Evolutionary conservation across 2,329 filamentous ascomycete species (phyloP).

Genomic region (Alternaria solani): DNA sequence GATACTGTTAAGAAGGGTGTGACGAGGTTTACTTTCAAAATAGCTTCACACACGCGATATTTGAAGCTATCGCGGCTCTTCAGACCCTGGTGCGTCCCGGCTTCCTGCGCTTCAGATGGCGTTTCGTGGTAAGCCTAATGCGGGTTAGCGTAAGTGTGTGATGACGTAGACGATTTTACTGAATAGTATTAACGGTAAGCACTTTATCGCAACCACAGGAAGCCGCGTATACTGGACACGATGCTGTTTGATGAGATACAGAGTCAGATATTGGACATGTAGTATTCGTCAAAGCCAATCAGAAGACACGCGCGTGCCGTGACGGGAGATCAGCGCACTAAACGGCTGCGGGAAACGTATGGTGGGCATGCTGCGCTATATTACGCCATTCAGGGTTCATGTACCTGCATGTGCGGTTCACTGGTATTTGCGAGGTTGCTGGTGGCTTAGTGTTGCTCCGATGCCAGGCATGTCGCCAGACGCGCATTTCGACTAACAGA

Average conservation of each 20-base stretch:
- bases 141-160: conserved; percentile 24
- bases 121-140: conserved; percentile 29
- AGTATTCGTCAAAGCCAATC: background rate
- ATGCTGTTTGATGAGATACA: no score
- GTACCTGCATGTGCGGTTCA: background rate
- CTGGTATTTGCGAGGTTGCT: background rate
- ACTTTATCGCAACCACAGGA: background rate
- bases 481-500: background rate
- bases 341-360: background rate
- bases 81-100: conserved; percentile 22
- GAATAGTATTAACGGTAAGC: background rate
- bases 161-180: conserved; percentile 37
- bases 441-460: background rate
- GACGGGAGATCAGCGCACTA: conserved; percentile 3
- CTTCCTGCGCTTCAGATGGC: conserved; percentile 15
- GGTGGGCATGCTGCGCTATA: background rate
- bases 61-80: conserved; percentile 22
- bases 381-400: background rate
- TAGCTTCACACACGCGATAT: background rate
- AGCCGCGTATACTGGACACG: background rate
- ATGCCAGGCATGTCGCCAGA: background rate
- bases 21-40: no score
- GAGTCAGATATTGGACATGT: background rate
- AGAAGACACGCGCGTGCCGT: background rate
- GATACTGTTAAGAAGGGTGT: no score